These are phyloP conservation scores for Breynia disticha DNA, from an alignment of 441 rosid species.

Conservation along the genomic window DNA sequence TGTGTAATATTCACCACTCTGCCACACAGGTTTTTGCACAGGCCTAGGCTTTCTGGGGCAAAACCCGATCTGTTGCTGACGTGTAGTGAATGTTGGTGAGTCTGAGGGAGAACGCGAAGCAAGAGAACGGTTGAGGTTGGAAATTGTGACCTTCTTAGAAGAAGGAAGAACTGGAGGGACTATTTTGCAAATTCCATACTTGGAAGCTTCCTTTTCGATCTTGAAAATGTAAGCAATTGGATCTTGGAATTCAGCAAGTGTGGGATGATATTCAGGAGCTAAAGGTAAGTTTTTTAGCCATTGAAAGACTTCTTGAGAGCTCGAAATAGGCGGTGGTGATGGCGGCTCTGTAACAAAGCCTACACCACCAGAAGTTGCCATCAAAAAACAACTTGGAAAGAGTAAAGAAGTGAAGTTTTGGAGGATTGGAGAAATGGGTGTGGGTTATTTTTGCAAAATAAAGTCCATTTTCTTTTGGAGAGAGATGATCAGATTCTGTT, in stretches of 20 bases:
- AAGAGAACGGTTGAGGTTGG: constrained; percentile 75
- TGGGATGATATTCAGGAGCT: constrained; percentile 90
- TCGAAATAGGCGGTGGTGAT: background rate
- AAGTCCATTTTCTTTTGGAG: background rate
- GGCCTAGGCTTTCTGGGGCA: constrained; percentile 88
- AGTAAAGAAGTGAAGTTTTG: background rate
- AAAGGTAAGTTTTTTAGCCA: constrained; percentile 87
- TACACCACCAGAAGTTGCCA: background rate
- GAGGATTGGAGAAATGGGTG: background rate
- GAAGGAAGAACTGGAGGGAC: constrained; percentile 76
- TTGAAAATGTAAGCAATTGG: constrained; percentile 97
- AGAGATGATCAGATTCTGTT: constrained; percentile 1
- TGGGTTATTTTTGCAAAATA: background rate
- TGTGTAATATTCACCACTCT: constrained; percentile 86
- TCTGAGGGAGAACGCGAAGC: constrained; percentile 39
- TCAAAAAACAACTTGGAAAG: background rate
- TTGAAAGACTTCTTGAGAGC: constrained; percentile 45
- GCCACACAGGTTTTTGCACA: constrained; percentile 86
- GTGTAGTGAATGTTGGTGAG: constrained; percentile 85
- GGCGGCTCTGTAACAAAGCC: background rate
- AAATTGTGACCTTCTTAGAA: constrained; percentile 57
- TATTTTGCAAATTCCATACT: constrained; percentile 94
- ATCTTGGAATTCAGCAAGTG: constrained; percentile 90
- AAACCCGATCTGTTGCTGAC: constrained; percentile 99
- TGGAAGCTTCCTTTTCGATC: constrained; percentile 95